phyloP scores from a whole-genome alignment of 768 basidiomycete genomes.

The Mycena venus region DNA sequence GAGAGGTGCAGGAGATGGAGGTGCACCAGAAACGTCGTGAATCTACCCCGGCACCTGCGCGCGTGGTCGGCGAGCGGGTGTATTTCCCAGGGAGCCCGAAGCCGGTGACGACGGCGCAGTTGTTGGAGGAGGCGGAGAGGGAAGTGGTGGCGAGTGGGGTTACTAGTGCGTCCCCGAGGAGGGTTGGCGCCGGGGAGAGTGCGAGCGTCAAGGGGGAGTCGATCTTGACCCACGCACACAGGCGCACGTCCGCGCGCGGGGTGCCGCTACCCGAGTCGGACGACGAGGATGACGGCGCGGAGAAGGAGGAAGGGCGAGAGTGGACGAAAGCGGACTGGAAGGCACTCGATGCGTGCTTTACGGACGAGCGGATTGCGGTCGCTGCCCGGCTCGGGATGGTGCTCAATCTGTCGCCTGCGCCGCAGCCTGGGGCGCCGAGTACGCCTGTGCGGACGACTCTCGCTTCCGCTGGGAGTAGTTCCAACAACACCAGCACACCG shows the following conservation, averaged over 20 bases:
- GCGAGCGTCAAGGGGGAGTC: not conserved
- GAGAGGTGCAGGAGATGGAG: not conserved
- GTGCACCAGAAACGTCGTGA: not conserved
- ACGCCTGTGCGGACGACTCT: constrained; percentile 10
- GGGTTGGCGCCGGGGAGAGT: not conserved
- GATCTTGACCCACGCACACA: no score
- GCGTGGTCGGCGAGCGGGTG: constrained; percentile 65
- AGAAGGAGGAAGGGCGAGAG: constrained; percentile 37
- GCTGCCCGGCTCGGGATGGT: constrained; percentile 45
- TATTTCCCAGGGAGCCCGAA: constrained; percentile 67
- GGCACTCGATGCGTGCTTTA: constrained; percentile 81
- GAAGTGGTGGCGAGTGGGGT: constrained; percentile 46
- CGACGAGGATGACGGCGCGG: constrained; percentile 3
- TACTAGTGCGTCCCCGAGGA: not conserved
- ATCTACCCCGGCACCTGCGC: constrained; percentile 46
- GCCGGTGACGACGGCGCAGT: constrained; percentile 63
- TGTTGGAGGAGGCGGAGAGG: constrained; percentile 71
- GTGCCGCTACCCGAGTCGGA: constrained; percentile 1
- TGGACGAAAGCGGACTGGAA: constrained; percentile 91
- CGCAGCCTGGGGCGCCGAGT: not conserved
- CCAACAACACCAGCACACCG: constrained; percentile 25
- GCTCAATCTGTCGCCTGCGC: constrained; percentile 9
- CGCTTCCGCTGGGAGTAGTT: not conserved
- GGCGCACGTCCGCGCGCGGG: not conserved
- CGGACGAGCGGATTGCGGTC: constrained; percentile 72